Base-by-base conservation (phyloP, 2,329 filamentous ascomycete species). In the Pestalotiopsis sp. region DNA sequence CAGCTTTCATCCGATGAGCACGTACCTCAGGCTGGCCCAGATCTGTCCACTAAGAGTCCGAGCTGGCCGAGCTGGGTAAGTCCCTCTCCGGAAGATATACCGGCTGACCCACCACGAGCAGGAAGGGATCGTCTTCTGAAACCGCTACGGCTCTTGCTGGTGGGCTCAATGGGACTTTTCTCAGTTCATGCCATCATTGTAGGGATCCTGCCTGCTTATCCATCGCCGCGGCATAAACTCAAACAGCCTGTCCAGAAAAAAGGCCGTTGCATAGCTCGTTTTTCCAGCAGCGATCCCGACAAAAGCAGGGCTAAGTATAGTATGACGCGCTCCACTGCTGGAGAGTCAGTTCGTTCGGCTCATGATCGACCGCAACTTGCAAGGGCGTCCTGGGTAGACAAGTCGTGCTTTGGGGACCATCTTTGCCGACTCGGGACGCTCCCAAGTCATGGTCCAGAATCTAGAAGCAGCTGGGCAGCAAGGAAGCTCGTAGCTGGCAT, bases 61-160 rank as follows among this genome's bases (percentile, higher is more conserved):
- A 36, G 61, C 36, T 62, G n/a, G 27, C 52, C 17, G 56, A 57
- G 36, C 45, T 61, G 52, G 65, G 52, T 31, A 38, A 20, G 65
- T 61, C 52, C 65, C 52, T 52, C 65, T 36, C 65, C 65, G 65
- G 65, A 61, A 27, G 39, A 61, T 61, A 67, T 67, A 63, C 66
- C 66, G 66, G 66, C 31, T 36, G 59, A 36, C 39, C 66, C 39
- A 56, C 57, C n/a, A 12, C 17, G 27, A 36, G 57, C 57, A 12
- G 62, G 27, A 67, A 36, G 23, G 49, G 58, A 67, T 67, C 66
- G 58, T 31, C 66, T 67, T 63, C 66, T 67, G 66, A 67, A 67
- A 67, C 66, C 39, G 58, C 57, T 25, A 63, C n/a, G 59, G 45
- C 25, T 67, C 66, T 58, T 61, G 23, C 27, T 36, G 58, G 25